Base-by-base conservation (phyloP, 371 early-diverging fungal species). In the Haplosporangium sp. region DNA sequence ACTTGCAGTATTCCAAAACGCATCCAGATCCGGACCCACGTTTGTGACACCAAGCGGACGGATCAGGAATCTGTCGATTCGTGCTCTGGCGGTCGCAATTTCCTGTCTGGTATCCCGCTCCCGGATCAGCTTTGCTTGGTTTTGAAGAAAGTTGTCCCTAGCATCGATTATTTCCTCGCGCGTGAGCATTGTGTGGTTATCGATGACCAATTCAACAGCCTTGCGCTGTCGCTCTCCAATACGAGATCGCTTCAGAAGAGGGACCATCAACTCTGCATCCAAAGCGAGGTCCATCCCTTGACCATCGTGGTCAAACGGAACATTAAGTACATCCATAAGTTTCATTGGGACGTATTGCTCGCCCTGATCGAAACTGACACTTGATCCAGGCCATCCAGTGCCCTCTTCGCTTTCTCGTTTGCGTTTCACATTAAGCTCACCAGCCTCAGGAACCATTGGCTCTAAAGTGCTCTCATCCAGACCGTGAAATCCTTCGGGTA, bases 1-100 rank as follows among this genome's bases (percentile, higher is more conserved):
- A 0, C 55, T 38, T 14, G 62, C 80, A 12, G 21, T 45, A 2
- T 6, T 41, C 80, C 80, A 79, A 46, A 79, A 79, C 0, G 29
- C 38, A 3, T n/a, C 45, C 10, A 79, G 58, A 20, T 73, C 80
- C 5, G 45, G 43, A 7, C 55, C 55, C 14, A 38, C 59, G 21
- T 53, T 55, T n/a, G 66, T 53, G 14, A 73, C 29, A 43, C 50
- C 29, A 13, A 67, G 36, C 0, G 80, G 80, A 5, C 54, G 58
- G 6, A 20, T 7, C 5, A 73, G 45, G 6, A 73, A 18, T 5
- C 20, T 51, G 21, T 65, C 53, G n/a, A 79, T 61, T 20, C 14
- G 47, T 5, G 56, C 43, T 36, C 51, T 79, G 6, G 47, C 62
- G 2, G 18, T 52, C 0, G 8, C 16, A 13, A 11, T 46, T 1